Base-by-base conservation (phyloP, 2,329 filamentous ascomycete genomes). In the Amesomyces nigricolor region DNA sequence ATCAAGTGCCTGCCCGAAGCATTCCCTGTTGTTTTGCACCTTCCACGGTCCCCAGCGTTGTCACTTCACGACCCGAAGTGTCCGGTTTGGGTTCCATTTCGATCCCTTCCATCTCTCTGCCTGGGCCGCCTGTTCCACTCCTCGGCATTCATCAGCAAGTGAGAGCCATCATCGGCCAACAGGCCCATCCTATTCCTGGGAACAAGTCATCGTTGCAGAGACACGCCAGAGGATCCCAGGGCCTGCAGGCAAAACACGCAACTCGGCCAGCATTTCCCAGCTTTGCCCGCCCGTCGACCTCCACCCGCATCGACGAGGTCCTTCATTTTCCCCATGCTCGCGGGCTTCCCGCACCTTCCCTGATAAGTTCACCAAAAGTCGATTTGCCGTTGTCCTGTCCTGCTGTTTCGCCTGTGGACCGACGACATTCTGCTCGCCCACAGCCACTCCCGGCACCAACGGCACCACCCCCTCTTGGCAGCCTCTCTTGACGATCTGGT, bases 391-490 rank as follows among this genome's bases (percentile, higher is more conserved):
- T 42, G 42, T 11, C 45, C 42, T 53, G 53, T 51, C 38, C 37
- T 45, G 32, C 53, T 50, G 17, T 43, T 38, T 14, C 38, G 48
- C 52, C 32, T 40, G 50, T 10, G 32, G 46, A 17, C 30, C 16
- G 43, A 39, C 47, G 32, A 14, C 9, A 35, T 35, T 45, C 39
- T 40, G 16, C 47, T 47, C 11, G 46, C 13, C 22, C 40, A 47
- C 47, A 38, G n/a, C 40, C 30, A 40, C 19, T 39, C 26, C 38
- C 56, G 51, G 44, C 50, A 49, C 40, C 51, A 37, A 58, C 58
- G 47, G 47, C 51, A 55, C 42, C 50, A 49, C 42, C 22, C 22
- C 22, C 43, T 45, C 59, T 61, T 59, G 57, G 57, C 59, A 57
- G 17, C 52, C 37, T 48, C 4, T 13, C 32, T 13, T 11, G 32